phyloP scores from a whole-genome alignment of 768 basidiomycete species.

The Lanmaoa pseudosensibilis region DNA sequence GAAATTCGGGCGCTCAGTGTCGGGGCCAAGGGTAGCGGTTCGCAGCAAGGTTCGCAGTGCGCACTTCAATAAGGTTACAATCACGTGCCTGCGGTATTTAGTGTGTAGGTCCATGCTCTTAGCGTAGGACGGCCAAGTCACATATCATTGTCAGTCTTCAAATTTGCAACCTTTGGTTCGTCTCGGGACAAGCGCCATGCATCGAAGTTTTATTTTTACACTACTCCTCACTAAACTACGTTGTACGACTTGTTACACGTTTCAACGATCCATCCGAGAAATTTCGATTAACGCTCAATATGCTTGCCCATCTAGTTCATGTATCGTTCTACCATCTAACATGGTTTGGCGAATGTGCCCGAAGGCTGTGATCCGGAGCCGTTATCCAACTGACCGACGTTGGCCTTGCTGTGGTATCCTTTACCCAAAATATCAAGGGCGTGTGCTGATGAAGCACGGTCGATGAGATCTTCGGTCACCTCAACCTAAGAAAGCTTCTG shows the following conservation, averaged over 20 bases:
- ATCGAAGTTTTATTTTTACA: not conserved
- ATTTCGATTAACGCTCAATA: not conserved
- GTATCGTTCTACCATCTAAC: constrained; percentile 37
- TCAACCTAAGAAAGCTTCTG: constrained; percentile 45
- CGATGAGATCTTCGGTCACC: constrained; percentile 57
- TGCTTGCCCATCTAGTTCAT: not conserved
- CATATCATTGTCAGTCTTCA: too few relatives aligned
- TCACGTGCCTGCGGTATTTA: too few relatives aligned
- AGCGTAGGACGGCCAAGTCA: too few relatives aligned
- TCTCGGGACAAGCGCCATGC: not conserved
- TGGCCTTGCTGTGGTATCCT: constrained; percentile 29
- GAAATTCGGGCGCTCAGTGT: constrained; percentile 32
- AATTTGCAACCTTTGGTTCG: not conserved
- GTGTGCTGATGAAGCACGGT: constrained; percentile 48
- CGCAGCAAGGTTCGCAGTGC: too few relatives aligned
- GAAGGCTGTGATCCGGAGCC: constrained; percentile 48
- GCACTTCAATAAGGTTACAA: too few relatives aligned
- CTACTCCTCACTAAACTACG: not conserved
- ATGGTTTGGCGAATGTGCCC: constrained; percentile 70
- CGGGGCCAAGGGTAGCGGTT: not conserved
- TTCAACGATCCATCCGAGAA: not conserved
- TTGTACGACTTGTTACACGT: constrained; percentile 3
- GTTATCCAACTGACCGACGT: constrained; percentile 46
- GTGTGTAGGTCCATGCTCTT: too few relatives aligned
- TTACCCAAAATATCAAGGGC: constrained; percentile 47